These are phyloP conservation scores for Saccharomycopsis sp. DNA, from an alignment of 805 yeast genomes.

Conservation along the genomic window DNA sequence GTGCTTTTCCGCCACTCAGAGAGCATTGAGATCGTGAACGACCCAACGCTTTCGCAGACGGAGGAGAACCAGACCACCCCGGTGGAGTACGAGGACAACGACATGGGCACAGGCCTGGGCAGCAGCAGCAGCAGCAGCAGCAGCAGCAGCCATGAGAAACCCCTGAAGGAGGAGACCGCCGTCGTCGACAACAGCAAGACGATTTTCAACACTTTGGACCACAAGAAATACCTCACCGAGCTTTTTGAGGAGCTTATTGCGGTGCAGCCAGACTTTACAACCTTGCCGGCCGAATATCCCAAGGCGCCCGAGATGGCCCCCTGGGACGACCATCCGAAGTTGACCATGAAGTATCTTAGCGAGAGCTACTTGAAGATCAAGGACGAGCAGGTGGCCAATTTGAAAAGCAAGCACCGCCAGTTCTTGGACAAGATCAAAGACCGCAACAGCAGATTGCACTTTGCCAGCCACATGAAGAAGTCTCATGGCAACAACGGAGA, in stretches of 20 bases:
- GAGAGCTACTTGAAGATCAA: constrained; percentile 7
- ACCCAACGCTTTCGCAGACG: background rate
- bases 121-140: background rate
- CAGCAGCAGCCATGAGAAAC: too few species aligned
- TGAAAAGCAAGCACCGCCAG: constrained; percentile 10
- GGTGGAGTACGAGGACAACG: background rate
- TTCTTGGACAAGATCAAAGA: constrained; percentile 6
- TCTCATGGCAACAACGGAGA: background rate
- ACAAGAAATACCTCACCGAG: constrained; percentile 10
- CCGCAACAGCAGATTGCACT: background rate
- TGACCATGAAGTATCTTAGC: constrained; percentile 3
- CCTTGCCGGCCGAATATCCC: constrained; percentile 12
- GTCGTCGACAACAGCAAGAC: background rate
- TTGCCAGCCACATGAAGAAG: background rate
- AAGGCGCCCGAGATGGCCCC: constrained; percentile 17
- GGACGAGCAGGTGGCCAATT: constrained; percentile 7
- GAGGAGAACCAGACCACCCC: background rate
- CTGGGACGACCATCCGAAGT: constrained; percentile 16
- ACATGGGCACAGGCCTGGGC: background rate
- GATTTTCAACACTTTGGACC: constrained; percentile 2
- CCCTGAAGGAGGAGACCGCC: too few species aligned
- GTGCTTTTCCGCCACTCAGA: background rate
- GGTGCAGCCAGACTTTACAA: constrained; percentile 15
- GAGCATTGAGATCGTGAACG: background rate
- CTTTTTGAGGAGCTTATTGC: constrained; percentile 10